Percentiles rank a stretch among this genome's conserved stretches.
Conservation (phyloP, 2,329 filamentous ascomycete genomes). For the Apiospora malaysiana region DNA sequence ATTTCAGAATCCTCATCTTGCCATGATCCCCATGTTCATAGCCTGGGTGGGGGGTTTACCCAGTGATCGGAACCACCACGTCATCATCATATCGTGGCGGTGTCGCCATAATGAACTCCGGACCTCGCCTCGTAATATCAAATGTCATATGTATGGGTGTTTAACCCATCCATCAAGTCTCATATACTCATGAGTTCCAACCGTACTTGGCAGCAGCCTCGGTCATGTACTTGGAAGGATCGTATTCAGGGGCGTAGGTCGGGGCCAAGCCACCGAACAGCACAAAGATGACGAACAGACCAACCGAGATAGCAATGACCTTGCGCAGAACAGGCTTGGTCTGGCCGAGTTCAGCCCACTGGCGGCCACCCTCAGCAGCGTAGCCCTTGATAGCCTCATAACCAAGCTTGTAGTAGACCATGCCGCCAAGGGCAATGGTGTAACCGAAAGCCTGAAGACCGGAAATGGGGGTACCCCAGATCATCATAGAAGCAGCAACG, state of each 20-base stretch:
- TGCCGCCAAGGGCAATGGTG: constrained; percentile 77
- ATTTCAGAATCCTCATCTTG: constrained; percentile 6
- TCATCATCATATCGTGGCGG: constrained; percentile 16
- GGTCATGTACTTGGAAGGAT: constrained; percentile 55
- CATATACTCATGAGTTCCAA: constrained; percentile 33
- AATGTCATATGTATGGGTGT: background rate
- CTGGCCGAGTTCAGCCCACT: constrained; percentile 86
- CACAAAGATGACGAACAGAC: constrained; percentile 70
- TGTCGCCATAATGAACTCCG: constrained; percentile 19
- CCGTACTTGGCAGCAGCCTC: constrained; percentile 58
- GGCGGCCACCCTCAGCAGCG: constrained; percentile 71
- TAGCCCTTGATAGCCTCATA: constrained; percentile 84
- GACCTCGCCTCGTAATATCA: constrained; percentile 19
- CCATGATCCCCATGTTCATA: constrained; percentile 3
- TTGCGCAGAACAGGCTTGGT: constrained; percentile 80
- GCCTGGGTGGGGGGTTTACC: background rate
- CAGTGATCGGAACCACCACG: constrained; percentile 14
- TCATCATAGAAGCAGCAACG: constrained; percentile 78
- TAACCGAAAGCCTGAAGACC: constrained; percentile 84
- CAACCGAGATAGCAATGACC: constrained; percentile 70
- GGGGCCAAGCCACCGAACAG: constrained; percentile 73
- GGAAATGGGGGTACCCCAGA: constrained; percentile 79
- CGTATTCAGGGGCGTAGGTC: constrained; percentile 60
- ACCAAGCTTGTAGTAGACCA: constrained; percentile 87
- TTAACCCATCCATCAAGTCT: background rate